Evolutionary conservation across 352 stramenopile species (phyloP).

Genomic region (Pythium chondricola): DNA sequence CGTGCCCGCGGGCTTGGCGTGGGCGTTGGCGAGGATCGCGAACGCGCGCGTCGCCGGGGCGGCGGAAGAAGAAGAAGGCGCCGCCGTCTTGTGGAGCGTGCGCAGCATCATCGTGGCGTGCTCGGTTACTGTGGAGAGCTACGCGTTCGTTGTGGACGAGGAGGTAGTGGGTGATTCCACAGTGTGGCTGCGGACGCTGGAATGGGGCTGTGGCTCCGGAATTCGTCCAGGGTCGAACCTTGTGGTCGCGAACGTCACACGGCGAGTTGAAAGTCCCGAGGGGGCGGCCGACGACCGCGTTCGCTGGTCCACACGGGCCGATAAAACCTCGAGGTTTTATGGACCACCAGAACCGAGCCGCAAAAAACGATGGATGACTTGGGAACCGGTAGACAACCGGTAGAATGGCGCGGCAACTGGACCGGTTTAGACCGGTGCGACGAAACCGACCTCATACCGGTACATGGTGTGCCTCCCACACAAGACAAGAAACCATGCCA

Average conservation of each 20-base stretch:
- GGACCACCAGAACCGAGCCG: constrained; percentile 24
- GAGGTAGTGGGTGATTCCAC: neutral
- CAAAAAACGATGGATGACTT: constrained; percentile 27
- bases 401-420: too few species aligned
- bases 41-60: neutral
- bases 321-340: constrained; percentile 5
- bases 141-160: too few species aligned
- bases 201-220: neutral
- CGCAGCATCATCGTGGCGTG: neutral
- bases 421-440: too few species aligned
- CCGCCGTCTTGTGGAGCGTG: neutral
- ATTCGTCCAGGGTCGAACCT: neutral
- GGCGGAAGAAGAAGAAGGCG: neutral
- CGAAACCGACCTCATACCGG: too few species aligned
- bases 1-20: constrained; percentile 15
- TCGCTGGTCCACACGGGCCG: neutral
- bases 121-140: too few species aligned
- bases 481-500: too few species aligned
- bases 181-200: neutral
- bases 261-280: neutral
- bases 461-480: too few species aligned
- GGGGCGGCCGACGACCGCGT: neutral
- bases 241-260: neutral
- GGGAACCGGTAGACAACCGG: too few species aligned
- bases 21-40: neutral